Evolutionary conservation across 768 basidiomycete species (phyloP).

Genomic region (Collybiopsis luxurians): DNA sequence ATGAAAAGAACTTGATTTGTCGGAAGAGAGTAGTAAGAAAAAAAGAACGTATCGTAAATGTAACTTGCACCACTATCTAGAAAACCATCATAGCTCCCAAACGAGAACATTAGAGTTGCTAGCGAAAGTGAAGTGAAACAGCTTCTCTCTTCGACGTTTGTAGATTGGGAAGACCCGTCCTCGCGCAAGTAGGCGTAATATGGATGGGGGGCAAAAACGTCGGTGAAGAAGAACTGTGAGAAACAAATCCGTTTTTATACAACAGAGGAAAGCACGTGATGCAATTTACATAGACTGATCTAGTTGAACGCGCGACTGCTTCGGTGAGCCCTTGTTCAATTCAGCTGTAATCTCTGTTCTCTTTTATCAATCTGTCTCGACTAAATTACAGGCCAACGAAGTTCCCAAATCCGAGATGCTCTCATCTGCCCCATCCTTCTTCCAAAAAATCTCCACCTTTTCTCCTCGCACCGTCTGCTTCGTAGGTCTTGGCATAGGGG

Average conservation of each 20-base stretch:
- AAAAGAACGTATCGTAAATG: slow-evolving; percentile 24
- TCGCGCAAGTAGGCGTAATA: slow-evolving; percentile 21
- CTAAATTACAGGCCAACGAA: no score
- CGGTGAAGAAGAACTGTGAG: slow-evolving; percentile 4
- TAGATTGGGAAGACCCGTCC: slow-evolving; percentile 30
- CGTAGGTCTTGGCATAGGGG: neutral
- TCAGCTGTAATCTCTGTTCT: no score
- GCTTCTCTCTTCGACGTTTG: slow-evolving; percentile 44
- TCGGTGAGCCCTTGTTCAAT: no score
- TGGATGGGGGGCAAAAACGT: slow-evolving; percentile 20
- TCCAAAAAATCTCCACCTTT: neutral
- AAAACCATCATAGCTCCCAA: slow-evolving; percentile 58
- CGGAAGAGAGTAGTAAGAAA: no score
- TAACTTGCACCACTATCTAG: slow-evolving; percentile 77
- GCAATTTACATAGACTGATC: no score
- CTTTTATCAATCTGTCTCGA: no score
- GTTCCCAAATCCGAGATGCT: no score
- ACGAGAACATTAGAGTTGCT: slow-evolving; percentile 61
- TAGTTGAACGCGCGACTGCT: no score
- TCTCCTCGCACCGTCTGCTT: neutral
- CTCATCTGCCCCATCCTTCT: no score
- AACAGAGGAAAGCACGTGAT: no score
- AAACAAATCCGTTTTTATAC: no score
- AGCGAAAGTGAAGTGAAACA: slow-evolving; percentile 63
- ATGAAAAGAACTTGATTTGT: no score